These are phyloP conservation scores for Moesziomyces globuligerus DNA, from an alignment of 1,284 basidiomycete species.

Conservation along the genomic window DNA sequence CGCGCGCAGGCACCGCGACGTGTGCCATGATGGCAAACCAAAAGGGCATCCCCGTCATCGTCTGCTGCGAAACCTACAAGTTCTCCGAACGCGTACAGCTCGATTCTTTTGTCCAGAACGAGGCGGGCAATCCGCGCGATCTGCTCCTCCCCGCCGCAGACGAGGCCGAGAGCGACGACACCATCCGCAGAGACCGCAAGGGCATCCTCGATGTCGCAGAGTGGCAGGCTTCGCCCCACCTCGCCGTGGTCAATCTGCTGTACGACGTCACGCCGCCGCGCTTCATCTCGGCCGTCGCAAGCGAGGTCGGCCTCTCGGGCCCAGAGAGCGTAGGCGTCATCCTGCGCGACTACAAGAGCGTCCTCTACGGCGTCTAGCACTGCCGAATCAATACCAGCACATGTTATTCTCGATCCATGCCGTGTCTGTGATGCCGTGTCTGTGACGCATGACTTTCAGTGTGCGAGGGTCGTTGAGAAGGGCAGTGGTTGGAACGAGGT, in stretches of 20 bases:
- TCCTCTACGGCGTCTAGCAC: slow-evolving; percentile 55
- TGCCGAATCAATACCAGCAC: neutral
- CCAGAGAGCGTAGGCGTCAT: slow-evolving; percentile 66
- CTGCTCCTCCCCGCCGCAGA: slow-evolving; percentile 40
- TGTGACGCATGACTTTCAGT: too few relatives aligned
- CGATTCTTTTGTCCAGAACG: slow-evolving; percentile 95
- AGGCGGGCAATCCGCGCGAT: slow-evolving; percentile 71
- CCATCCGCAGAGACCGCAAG: slow-evolving; percentile 4
- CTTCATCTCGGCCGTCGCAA: slow-evolving; percentile 63
- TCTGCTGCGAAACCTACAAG: slow-evolving; percentile 98
- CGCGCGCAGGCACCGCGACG: slow-evolving; percentile 91
- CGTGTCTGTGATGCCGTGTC: too few relatives aligned
- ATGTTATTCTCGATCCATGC: too few relatives aligned
- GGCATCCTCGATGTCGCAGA: slow-evolving; percentile 45
- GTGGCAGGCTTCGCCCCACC: slow-evolving; percentile 37
- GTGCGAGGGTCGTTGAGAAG: too few relatives aligned
- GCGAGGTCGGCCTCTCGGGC: slow-evolving; percentile 63
- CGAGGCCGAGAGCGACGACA: slow-evolving; percentile 13
- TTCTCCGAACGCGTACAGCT: slow-evolving; percentile 92
- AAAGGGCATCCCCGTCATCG: slow-evolving; percentile 89
- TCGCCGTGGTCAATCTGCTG: slow-evolving; percentile 61
- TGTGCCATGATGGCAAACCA: slow-evolving; percentile 95
- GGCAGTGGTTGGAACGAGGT: too few relatives aligned
- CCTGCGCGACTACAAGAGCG: slow-evolving; percentile 66
- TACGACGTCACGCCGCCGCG: slow-evolving; percentile 66